Evolutionary conservation across 805 yeast species (phyloP), one percentile per base, ranked within the genome.

Genomic region (Nakazawaea wickerhamii): DNA sequence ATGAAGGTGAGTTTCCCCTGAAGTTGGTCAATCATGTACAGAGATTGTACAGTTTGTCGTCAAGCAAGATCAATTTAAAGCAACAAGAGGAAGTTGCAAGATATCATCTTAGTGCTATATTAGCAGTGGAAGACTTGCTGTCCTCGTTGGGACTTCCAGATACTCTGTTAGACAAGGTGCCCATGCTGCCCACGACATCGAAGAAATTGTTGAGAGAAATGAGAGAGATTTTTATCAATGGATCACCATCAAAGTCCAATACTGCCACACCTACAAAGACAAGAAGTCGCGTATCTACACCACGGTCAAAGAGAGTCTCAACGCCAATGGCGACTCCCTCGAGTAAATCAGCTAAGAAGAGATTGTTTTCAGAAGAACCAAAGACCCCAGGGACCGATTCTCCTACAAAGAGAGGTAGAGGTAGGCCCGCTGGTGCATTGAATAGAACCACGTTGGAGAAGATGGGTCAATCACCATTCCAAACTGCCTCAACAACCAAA

Each of bases 71-170:
- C 46, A 56, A 61, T 2, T 56, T 83, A 18, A 70, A 75, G 11
- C 68, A 70, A 20, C 68, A 68, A 30, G 75, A 77, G 40, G 90
- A 84, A 48, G 63, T 73, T 2, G 88, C 87, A 1, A 64, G 91
- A 41, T 71, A 70, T 43, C 90, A 84, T 55, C 56, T 84, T 10
- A 79, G 88, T 56, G 84, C 88, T 4, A 75, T 64, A 48, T 55
- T 82, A 19, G 81, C 85, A 0, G 72, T 73, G 11, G 79, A 77
- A 44, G 67, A 68, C 47, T 68, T 73, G 33, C 61, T 63, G 10
- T 60, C 63, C 9, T 60, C 60, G 27, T 61, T 74, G 33, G 58
- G 67, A 3, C 62, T 78, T 7, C 73, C 82, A 1, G 62, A 63
- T 3, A 84, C 83, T 5, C 63, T 63, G 26, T 40, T 65, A 28